Base-by-base conservation (phyloP, 1,139 yeast genomes). In the Pichia sp. region DNA sequence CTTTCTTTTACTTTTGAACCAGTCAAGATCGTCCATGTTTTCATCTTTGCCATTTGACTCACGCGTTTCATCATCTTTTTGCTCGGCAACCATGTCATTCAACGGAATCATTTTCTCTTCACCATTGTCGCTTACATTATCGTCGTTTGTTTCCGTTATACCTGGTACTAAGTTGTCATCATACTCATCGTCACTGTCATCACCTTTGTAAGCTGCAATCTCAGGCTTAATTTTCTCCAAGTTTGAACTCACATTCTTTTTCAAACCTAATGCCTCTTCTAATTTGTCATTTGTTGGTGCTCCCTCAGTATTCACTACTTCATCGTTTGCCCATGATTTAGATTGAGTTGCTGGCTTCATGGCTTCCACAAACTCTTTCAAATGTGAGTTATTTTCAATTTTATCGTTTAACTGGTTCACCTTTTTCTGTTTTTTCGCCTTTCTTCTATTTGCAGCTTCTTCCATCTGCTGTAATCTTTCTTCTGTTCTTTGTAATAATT, bases 1-100 rank as follows among this genome's bases (percentile, higher is more conserved):
- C 24, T 79, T 82, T 69, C 95, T 79, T 68, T 90, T 83, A 64
- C 80, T 80, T 63, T 83, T 84, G 59, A 93, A 78, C 99, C 99
- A 92, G 59, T 92, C 97, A 56, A 88, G 72, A 73, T 92, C 98
- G 16, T 95, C 78, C 4, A 46, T 46, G 9, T 89, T 77, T 20
- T 52, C 47, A 30, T 71, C 74, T 54, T 49, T 50, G 5, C 41
- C 46, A 4, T 62, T 66, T 1, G 62, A 67, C 2, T 63, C 67
- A 59, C 47, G 50, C 24, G 53, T 50, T 5, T 29, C 30, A 20
- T 44, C 30, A 10, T 47, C 54, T 1, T 54, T 51, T 34, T 45
- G 36, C 20, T 33, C 17, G 5, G 84, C 79, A 33, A 68, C 72
- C 2, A 72, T 71, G 48, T 62, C 67, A 41, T 60, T 66, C 38